Percentiles rank a stretch among this genome's conserved stretches.
These are phyloP conservation scores for Heracleum sosnowskyi DNA, from an alignment of 129 eudicot genomes.

Conservation along the genomic window DNA sequence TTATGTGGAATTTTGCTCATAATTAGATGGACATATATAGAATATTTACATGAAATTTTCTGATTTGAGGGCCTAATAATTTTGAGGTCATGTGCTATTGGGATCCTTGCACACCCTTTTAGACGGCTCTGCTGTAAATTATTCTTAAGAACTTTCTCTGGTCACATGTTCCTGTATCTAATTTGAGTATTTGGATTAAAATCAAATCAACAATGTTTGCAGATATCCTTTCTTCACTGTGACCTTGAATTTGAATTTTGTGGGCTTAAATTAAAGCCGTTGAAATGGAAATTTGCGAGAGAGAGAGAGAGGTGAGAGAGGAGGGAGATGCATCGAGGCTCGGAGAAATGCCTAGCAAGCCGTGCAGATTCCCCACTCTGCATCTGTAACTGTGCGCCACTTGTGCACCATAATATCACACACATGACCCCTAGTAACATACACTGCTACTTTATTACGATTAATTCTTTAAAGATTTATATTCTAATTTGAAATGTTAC, in stretches of 20 bases:
- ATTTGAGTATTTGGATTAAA: no score
- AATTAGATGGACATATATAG: no score
- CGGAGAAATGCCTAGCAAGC: background rate
- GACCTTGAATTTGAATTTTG: background rate
- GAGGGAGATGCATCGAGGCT: background rate
- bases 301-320: background rate
- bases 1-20: no score
- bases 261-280: background rate
- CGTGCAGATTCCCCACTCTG: constrained; percentile 13
- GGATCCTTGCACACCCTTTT: no score
- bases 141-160: background rate
- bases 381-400: constrained; percentile 5
- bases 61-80: no score
- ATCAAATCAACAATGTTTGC: no score
- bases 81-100: no score
- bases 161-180: no score
- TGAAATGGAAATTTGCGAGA: background rate
- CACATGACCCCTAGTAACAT: background rate
- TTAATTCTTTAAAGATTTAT: background rate
- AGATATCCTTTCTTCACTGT: no score
- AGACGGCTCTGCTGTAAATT: no score
- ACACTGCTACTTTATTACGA: background rate
- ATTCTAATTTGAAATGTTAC: background rate
- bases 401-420: constrained; percentile 4
- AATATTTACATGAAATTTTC: no score